Evolutionary conservation across 345 rosid species (phyloP).

Genomic region (Acer saccharum): DNA sequence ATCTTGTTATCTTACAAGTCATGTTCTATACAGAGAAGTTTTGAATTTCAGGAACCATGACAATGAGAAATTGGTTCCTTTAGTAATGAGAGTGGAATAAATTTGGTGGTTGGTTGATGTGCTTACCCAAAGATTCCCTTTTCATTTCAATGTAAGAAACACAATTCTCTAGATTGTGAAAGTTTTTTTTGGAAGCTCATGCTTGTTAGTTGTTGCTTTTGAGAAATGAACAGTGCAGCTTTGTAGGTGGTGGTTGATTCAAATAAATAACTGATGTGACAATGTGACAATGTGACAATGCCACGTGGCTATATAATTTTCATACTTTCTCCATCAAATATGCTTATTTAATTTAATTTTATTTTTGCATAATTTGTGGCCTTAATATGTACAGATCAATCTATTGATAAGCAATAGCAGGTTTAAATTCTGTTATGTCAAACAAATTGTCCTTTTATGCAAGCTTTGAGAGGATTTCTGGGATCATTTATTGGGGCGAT

Average conservation of each 20-base stretch:
- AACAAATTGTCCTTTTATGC: not conserved
- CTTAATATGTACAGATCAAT: no score
- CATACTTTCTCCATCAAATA: not conserved
- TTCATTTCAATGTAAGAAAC: not conserved
- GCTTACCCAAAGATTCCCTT: not conserved
- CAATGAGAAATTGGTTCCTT: not conserved
- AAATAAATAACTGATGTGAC: not conserved
- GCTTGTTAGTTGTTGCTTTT: not conserved
- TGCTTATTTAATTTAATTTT: not conserved
- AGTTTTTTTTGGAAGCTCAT: not conserved
- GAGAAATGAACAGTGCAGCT: not conserved
- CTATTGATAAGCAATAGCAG: not conserved
- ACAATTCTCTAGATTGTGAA: not conserved
- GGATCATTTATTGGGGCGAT: no score
- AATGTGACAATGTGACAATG: no score
- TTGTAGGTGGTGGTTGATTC: not conserved
- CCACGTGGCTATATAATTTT: not conserved
- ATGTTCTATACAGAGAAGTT: not conserved
- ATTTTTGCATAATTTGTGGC: not conserved
- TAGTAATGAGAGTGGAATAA: not conserved
- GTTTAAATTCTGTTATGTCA: not conserved
- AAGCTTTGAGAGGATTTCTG: not conserved
- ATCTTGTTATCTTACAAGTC: not conserved
- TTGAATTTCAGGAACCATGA: not conserved
- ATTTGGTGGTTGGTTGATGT: constrained; percentile 1